Evolutionary conservation across 352 stramenopile genomes (phyloP).

Genomic region (Phytophthora vignae): DNA sequence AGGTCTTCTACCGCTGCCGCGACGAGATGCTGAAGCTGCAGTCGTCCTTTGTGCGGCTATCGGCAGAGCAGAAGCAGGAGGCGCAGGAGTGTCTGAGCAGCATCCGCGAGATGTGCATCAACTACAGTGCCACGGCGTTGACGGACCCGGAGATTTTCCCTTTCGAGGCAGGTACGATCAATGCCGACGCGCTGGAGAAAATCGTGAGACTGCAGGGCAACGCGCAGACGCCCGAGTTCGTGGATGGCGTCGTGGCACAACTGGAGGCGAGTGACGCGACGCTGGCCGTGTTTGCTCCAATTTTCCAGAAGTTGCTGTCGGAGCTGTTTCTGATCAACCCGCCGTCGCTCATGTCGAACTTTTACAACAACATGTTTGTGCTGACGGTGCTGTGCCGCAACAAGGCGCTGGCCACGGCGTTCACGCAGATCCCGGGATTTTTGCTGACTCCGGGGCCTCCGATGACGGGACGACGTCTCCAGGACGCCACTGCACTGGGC

Average conservation of each 20-base stretch:
- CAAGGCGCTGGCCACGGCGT: conserved; percentile 69
- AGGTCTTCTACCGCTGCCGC: conserved; percentile 76
- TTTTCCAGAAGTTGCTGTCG: conserved; percentile 84
- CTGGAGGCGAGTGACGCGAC: conserved; percentile 60
- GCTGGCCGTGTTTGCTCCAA: conserved; percentile 68
- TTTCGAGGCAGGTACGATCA: conserved; percentile 70
- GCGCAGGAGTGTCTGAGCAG: conserved; percentile 59
- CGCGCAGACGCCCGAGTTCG: conserved; percentile 61
- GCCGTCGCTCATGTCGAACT: conserved; percentile 79
- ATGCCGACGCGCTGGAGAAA: conserved; percentile 75
- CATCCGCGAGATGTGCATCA: conserved; percentile 82
- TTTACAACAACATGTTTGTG: conserved; percentile 80
- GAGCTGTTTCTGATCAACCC: conserved; percentile 84
- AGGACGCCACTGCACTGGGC: conserved; percentile 83
- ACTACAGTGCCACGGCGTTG: conserved; percentile 85
- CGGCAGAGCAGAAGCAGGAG: conserved; percentile 56
- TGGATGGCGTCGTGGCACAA: conserved; percentile 60
- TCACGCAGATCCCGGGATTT: conserved; percentile 78
- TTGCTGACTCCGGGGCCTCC: conserved; percentile 60
- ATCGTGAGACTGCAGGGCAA: conserved; percentile 66
- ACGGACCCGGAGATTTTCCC: conserved; percentile 90
- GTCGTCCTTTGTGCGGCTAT: conserved; percentile 64
- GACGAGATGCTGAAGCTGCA: conserved; percentile 78
- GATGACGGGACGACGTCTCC: conserved; percentile 72
- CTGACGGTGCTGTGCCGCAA: conserved; percentile 71